These are phyloP conservation scores for Ceratocystis alfenasii DNA, from an alignment of 2,329 filamentous ascomycete genomes.

Conservation along the genomic window DNA sequence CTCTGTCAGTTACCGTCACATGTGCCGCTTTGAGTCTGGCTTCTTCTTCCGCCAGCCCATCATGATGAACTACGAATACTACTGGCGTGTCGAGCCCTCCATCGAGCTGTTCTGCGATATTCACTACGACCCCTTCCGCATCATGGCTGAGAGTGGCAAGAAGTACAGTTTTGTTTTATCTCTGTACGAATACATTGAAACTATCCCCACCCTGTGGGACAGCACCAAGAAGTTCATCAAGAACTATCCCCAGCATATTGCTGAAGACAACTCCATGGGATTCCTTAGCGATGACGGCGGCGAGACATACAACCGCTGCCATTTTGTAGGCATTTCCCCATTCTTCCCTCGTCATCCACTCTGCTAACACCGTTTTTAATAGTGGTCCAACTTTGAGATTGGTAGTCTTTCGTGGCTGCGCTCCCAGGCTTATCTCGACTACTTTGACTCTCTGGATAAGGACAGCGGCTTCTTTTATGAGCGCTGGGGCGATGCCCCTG, in stretches of 20 bases:
- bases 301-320: constrained; percentile 90
- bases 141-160: constrained; percentile 91
- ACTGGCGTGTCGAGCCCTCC: constrained; percentile 97
- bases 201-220: constrained; percentile 91
- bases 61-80: constrained; percentile 96
- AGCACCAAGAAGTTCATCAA: constrained; percentile 90
- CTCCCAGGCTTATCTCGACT: constrained; percentile 78
- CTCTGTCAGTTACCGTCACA: constrained; percentile 92
- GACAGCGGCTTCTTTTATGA: constrained; percentile 99
- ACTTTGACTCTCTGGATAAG: constrained; percentile 73
- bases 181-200: constrained; percentile 92
- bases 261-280: constrained; percentile 69
- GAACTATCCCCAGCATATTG: constrained; percentile 78
- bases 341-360: not conserved
- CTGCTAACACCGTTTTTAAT: constrained; percentile 29
- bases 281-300: constrained; percentile 89
- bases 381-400: constrained; percentile 99
- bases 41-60: constrained; percentile 96
- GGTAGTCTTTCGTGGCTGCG: constrained; percentile 90
- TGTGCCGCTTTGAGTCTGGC: constrained; percentile 97
- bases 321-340: constrained; percentile 57
- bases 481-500: constrained; percentile 92
- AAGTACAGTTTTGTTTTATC: constrained; percentile 97
- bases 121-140: constrained; percentile 89
- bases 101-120: constrained; percentile 95